Percentiles rank a stretch among this genome's conserved stretches.
These are phyloP conservation scores for Cyclotella baltica DNA, from an alignment of 108 stramenopile species.

Conservation along the genomic window DNA sequence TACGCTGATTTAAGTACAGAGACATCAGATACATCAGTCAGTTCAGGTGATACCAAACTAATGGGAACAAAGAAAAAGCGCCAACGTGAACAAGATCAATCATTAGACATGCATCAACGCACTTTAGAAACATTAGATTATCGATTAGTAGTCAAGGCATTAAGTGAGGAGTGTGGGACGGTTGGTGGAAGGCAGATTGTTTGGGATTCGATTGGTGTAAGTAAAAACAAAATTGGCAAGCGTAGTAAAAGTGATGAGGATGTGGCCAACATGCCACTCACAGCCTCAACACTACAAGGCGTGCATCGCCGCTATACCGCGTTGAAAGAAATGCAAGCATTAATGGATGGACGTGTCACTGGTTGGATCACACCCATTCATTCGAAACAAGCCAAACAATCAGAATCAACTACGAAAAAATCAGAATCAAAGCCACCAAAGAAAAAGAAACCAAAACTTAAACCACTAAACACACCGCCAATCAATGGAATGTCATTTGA, in stretches of 20 bases:
- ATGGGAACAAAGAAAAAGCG: background rate
- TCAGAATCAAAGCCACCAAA: constrained; percentile 52
- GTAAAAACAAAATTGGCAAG: constrained; percentile 11
- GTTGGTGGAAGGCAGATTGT: constrained; percentile 59
- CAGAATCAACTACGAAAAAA: constrained; percentile 19
- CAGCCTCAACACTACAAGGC: constrained; percentile 53
- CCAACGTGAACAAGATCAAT: constrained; percentile 34
- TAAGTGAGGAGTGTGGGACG: constrained; percentile 65
- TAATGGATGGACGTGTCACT: constrained; percentile 48
- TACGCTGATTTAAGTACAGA: constrained; percentile 21
- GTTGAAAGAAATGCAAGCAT: constrained; percentile 72
- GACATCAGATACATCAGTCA: constrained; percentile 12
- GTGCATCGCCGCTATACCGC: constrained; percentile 69
- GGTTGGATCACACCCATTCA: constrained; percentile 21
- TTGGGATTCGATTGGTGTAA: background rate
- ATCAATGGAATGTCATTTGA: constrained; percentile 59
- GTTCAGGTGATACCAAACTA: background rate
- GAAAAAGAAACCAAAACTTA: constrained; percentile 39
- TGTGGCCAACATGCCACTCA: constrained; percentile 51
- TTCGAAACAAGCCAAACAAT: constrained; percentile 6
- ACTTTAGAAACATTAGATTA: constrained; percentile 81
- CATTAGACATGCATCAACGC: constrained; percentile 68
- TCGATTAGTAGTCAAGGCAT: constrained; percentile 62
- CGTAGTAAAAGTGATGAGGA: constrained; percentile 11
- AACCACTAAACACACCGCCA: constrained; percentile 56